These are phyloP conservation scores for Mycena polygramma DNA, from an alignment of 768 basidiomycete genomes.

Conservation along the genomic window DNA sequence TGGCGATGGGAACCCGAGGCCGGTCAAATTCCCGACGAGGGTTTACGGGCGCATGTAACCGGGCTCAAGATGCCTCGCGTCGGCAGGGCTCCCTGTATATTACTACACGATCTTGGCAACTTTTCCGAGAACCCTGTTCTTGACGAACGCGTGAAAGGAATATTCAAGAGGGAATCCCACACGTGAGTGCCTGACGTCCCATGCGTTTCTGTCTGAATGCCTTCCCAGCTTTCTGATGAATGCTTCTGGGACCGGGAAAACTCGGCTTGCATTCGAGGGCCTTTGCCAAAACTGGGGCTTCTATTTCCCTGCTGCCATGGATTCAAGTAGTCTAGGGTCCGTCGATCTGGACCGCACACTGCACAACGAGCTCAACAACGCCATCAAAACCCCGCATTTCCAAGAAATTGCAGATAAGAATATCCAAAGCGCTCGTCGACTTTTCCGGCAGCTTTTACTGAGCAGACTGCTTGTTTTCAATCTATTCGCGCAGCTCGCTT, in stretches of 20 bases:
- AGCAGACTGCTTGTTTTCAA: slow-evolving; percentile 3
- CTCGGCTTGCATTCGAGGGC: slow-evolving; percentile 11
- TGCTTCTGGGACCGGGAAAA: slow-evolving; percentile 2
- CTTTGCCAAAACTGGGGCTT: slow-evolving; percentile 21
- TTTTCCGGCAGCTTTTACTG: not conserved
- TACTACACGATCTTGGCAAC: too few species aligned
- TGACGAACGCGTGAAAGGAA: too few species aligned
- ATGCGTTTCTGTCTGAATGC: not conserved
- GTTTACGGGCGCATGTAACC: too few species aligned
- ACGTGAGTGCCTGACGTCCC: not conserved
- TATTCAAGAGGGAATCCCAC: too few species aligned
- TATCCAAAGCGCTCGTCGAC: not conserved
- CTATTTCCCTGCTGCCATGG: not conserved
- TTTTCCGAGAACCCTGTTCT: too few species aligned
- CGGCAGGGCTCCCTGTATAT: too few species aligned
- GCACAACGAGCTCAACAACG: too few species aligned
- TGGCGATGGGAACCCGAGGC: too few species aligned
- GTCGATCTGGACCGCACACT: too few species aligned
- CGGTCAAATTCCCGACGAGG: too few species aligned
- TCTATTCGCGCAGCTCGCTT: not conserved
- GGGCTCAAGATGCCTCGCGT: too few species aligned
- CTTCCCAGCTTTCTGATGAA: not conserved
- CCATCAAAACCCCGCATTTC: too few species aligned
- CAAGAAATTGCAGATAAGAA: not conserved
- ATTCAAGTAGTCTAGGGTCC: not conserved